Conservation (phyloP, 768 basidiomycete species). For the Cyathus striatus region DNA sequence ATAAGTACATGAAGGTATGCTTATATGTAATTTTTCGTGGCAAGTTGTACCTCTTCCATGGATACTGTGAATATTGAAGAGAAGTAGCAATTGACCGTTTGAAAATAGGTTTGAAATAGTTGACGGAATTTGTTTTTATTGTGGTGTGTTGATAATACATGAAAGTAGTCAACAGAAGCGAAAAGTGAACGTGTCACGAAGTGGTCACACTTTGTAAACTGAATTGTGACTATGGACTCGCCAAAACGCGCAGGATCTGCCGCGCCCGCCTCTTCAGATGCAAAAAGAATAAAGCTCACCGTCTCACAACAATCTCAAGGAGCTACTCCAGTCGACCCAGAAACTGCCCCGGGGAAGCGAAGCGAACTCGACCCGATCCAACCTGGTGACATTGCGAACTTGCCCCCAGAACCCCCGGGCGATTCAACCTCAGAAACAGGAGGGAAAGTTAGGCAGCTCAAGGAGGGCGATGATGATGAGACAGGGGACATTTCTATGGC, state of each 20-base stretch:
- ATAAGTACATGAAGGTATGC: too few species aligned
- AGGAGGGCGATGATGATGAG: constrained; percentile 62
- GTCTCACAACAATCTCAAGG: constrained; percentile 54
- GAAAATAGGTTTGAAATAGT: too few species aligned
- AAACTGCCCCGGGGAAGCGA: constrained; percentile 78
- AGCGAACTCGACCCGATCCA: constrained; percentile 83
- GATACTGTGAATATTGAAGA: too few species aligned
- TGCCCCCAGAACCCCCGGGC: constrained; percentile 37
- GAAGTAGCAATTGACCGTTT: too few species aligned
- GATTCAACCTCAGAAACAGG: constrained; percentile 37
- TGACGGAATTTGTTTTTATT: too few species aligned
- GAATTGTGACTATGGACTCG: constrained; percentile 42
- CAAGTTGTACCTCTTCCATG: too few species aligned
- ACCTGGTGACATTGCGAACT: constrained; percentile 74
- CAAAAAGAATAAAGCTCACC: constrained; percentile 55
- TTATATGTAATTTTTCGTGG: too few species aligned
- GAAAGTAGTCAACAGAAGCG: too few species aligned
- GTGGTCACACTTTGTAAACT: background rate
- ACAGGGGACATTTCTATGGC: constrained; percentile 78
- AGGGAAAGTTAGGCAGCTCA: constrained; percentile 35
- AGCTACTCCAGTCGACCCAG: constrained; percentile 72
- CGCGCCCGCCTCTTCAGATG: constrained; percentile 43
- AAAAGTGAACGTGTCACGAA: too few species aligned
- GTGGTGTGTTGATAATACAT: too few species aligned
- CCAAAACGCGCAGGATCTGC: constrained; percentile 63